Conservation (phyloP, 495 filamentous ascomycete species). For the Astrocystis sublimbata region DNA sequence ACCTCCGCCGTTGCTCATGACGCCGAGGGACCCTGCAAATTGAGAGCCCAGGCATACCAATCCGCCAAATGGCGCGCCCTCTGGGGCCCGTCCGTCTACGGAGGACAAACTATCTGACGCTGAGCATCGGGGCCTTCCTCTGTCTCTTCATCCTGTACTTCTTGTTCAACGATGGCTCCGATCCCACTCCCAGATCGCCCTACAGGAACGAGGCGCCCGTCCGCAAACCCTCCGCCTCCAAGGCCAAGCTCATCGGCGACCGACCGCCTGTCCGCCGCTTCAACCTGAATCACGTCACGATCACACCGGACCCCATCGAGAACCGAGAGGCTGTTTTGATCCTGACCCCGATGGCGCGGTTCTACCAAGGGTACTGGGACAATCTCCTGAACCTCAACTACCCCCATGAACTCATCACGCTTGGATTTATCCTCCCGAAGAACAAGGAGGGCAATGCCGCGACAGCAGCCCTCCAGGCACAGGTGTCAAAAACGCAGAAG, state of each 20-base stretch:
- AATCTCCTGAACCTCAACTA: conserved; percentile 84
- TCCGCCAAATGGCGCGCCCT: conserved; percentile 50
- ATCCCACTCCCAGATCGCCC: conserved; percentile 44
- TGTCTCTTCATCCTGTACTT: conserved; percentile 58
- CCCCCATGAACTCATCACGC: conserved; percentile 88
- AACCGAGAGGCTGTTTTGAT: conserved; percentile 88
- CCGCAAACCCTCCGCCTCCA: conserved; percentile 74
- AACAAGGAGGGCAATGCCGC: conserved; percentile 85
- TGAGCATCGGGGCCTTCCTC: conserved; percentile 49
- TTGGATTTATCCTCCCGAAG: conserved; percentile 96
- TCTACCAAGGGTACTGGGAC: conserved; percentile 94
- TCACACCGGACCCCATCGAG: conserved; percentile 66
- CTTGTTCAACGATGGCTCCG: conserved; percentile 28
- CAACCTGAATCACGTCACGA: conserved; percentile 89
- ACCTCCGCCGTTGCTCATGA: too few relatives aligned
- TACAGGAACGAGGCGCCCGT: conserved; percentile 69
- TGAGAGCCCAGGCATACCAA: conserved; percentile 20
- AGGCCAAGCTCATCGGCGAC: conserved; percentile 58
- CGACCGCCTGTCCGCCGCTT: conserved; percentile 92
- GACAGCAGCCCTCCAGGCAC: conserved; percentile 75
- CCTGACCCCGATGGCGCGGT: conserved; percentile 87
- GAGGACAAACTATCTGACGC: conserved; percentile 54
- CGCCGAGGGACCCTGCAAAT: conserved; percentile 15
- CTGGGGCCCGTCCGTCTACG: conserved; percentile 59
- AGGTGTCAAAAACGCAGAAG: conserved; percentile 78